Evolutionary conservation across 768 basidiomycete species (phyloP).

Genomic region (Mycena chlorophos): DNA sequence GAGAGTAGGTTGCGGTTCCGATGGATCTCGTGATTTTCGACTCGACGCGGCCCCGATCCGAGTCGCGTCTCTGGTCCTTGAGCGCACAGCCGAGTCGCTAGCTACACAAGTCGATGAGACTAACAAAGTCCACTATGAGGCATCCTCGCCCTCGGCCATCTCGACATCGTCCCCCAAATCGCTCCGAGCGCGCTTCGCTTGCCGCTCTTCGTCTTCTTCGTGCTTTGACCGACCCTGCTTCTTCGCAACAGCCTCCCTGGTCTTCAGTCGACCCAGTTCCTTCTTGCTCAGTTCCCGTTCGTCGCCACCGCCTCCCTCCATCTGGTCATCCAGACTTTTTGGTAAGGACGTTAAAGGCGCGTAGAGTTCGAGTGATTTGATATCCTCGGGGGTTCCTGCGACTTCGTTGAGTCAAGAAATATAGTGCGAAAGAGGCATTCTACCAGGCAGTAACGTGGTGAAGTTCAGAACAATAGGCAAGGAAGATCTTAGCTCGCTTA

Average conservation of each 20-base stretch:
- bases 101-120: not conserved
- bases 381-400: conserved; percentile 50
- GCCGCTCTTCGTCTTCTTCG: conserved; percentile 32
- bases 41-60: too few relatives aligned
- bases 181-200: conserved; percentile 38
- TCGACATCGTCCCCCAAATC: conserved; percentile 22
- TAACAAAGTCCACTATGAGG: not conserved
- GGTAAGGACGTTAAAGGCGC: conserved; percentile 56
- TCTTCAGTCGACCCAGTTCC: conserved; percentile 50
- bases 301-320: conserved; percentile 28
- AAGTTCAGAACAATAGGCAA: too few relatives aligned
- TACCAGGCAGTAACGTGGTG: too few relatives aligned
- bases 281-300: conserved; percentile 39
- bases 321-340: conserved; percentile 53
- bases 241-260: conserved; percentile 48
- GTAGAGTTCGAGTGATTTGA: conserved; percentile 62
- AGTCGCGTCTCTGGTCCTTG: too few relatives aligned
- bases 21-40: not conserved
- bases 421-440: conserved; percentile 5
- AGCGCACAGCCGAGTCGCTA: too few relatives aligned
- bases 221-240: conserved; percentile 16
- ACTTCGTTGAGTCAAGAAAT: conserved; percentile 37
- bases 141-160: not conserved
- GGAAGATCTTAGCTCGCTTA: too few relatives aligned
- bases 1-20: not conserved